Percentiles rank a stretch among this genome's conserved stretches.
Conservation (phyloP, 495 filamentous ascomycete genomes). For the Penicillium lagena region DNA sequence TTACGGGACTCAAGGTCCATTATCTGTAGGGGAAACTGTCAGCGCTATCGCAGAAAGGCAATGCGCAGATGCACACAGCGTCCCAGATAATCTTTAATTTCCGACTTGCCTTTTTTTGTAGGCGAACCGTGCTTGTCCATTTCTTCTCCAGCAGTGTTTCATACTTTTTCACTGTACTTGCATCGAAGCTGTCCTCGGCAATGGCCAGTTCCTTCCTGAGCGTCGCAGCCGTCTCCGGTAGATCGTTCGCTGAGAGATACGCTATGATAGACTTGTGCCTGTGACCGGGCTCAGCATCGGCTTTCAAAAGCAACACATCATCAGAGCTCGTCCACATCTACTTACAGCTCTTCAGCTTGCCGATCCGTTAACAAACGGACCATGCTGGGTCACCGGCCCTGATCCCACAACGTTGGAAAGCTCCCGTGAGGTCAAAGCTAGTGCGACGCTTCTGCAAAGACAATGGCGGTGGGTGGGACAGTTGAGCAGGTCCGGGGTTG, state of each 20-base stretch:
- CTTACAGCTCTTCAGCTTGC: conserved; percentile 83
- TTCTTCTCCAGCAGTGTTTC: conserved; percentile 89
- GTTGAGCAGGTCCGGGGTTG: no score
- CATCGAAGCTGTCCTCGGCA: conserved; percentile 64
- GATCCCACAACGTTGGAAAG: neutral
- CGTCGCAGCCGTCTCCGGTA: conserved; percentile 56
- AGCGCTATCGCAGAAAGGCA: neutral
- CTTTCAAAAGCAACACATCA: neutral
- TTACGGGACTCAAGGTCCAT: conserved; percentile 82
- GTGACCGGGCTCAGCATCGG: neutral
- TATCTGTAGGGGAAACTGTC: conserved; percentile 49
- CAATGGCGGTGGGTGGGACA: no score
- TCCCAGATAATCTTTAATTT: neutral
- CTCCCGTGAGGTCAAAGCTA: neutral
- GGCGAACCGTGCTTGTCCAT: conserved; percentile 85
- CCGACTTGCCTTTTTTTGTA: conserved; percentile 80
- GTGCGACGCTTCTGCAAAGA: no score
- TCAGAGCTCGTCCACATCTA: conserved; percentile 8
- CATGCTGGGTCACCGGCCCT: neutral
- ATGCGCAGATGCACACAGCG: neutral
- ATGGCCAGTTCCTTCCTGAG: conserved; percentile 50
- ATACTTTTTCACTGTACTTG: conserved; percentile 77
- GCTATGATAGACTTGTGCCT: conserved; percentile 89
- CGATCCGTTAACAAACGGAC: conserved; percentile 48
- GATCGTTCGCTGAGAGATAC: conserved; percentile 65